Conservation (phyloP, 2,329 filamentous ascomycete genomes). For the Myrmaecium sp. region DNA sequence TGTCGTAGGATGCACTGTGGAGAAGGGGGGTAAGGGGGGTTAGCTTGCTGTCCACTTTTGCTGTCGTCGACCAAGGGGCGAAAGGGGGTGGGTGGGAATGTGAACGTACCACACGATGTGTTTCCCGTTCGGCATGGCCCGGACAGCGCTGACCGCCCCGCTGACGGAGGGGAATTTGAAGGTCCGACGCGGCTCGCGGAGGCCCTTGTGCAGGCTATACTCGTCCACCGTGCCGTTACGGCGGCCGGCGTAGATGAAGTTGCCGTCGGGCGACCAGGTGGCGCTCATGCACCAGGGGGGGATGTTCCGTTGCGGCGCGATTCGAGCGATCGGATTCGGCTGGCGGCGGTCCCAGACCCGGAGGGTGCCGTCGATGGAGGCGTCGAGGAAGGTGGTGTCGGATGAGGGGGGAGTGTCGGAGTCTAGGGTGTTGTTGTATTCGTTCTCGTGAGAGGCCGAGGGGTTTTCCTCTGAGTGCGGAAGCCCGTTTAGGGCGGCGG, state of each 20-base stretch:
- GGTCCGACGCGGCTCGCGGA: conserved; percentile 57
- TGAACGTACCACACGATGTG: conserved; percentile 64
- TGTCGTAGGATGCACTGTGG: conserved; percentile 71
- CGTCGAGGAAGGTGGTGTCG: conserved; percentile 71
- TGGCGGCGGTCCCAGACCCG: conserved; percentile 86
- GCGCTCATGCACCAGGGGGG: conserved; percentile 97
- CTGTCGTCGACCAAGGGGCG: background rate
- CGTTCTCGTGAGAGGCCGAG: conserved; percentile 15
- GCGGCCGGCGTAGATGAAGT: conserved; percentile 82
- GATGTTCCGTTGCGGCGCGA: conserved; percentile 54
- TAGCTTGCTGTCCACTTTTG: too few relatives aligned
- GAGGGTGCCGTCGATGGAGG: conserved; percentile 72
- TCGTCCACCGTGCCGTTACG: conserved; percentile 91
- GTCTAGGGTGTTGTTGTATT: too few relatives aligned
- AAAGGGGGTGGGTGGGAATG: background rate
- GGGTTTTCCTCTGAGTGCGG: conserved; percentile 31
- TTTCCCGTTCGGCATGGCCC: conserved; percentile 80
- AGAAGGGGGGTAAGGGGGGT: conserved; percentile 5
- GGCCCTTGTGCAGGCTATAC: conserved; percentile 67
- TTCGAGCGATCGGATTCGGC: conserved; percentile 59
- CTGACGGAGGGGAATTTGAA: conserved; percentile 83
- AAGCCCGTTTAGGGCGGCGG: conserved; percentile 27
- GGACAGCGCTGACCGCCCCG: conserved; percentile 73
- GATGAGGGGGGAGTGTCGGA: conserved; percentile 36
- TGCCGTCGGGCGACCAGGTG: conserved; percentile 91